Conservation (phyloP, 805 yeast species). For the Candida peoriensis region DNA sequence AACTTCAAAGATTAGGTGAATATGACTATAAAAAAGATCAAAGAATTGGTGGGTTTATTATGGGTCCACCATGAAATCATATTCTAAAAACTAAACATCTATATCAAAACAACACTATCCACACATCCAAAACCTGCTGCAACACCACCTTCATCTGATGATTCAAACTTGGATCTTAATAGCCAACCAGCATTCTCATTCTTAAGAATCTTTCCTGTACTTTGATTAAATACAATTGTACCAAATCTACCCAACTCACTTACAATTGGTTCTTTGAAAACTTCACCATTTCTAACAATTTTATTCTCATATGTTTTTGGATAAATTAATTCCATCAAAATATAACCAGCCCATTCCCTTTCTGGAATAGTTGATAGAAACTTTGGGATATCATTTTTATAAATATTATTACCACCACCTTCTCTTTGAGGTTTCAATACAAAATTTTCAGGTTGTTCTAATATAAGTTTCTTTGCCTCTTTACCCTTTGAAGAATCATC, state of each 20-base stretch:
- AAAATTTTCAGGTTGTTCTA: slow-evolving; percentile 59
- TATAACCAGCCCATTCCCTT: slow-evolving; percentile 82
- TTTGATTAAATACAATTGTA: slow-evolving; percentile 66
- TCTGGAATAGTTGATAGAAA: slow-evolving; percentile 59
- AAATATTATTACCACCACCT: slow-evolving; percentile 97
- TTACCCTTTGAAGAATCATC: slow-evolving; percentile 64
- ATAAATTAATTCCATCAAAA: slow-evolving; percentile 87
- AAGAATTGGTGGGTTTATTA: neutral
- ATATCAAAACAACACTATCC: slow-evolving; percentile 63
- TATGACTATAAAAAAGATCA: neutral
- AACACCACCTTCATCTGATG: slow-evolving; percentile 95
- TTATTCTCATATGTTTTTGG: slow-evolving; percentile 68
- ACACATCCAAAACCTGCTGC: slow-evolving; percentile 99
- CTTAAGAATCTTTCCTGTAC: slow-evolving; percentile 45
- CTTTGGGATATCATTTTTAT: slow-evolving; percentile 76
- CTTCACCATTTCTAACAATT: slow-evolving; percentile 61
- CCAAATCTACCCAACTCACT: slow-evolving; percentile 95
- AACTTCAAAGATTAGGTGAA: neutral
- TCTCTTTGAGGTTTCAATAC: slow-evolving; percentile 98
- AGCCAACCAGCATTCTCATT: slow-evolving; percentile 82
- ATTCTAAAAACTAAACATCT: neutral
- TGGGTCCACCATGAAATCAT: neutral
- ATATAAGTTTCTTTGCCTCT: slow-evolving; percentile 60
- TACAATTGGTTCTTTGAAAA: slow-evolving; percentile 67
- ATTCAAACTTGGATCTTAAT: slow-evolving; percentile 79